Evolutionary conservation across 306 rosid genomes (phyloP).

Genomic region (Quercus variabilis): DNA sequence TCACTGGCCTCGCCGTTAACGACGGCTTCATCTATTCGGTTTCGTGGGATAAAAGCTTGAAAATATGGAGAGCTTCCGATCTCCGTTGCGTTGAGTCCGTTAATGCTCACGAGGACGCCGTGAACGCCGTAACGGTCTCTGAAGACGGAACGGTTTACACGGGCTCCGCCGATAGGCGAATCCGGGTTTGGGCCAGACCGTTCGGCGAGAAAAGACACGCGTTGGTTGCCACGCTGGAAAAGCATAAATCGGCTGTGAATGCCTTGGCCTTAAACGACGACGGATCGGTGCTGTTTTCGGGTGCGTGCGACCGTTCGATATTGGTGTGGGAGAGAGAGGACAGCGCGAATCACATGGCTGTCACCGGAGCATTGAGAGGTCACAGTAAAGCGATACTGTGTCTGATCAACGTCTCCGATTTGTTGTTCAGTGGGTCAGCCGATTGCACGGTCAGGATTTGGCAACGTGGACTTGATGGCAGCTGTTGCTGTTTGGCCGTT

Average conservation of each 20-base stretch:
- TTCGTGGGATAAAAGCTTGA: slow-evolving; percentile 83
- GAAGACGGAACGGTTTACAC: slow-evolving; percentile 74
- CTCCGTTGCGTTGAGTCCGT: slow-evolving; percentile 72
- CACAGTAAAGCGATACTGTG: slow-evolving; percentile 71
- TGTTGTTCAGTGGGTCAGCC: slow-evolving; percentile 77
- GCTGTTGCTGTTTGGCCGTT: slow-evolving; percentile 53
- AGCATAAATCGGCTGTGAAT: slow-evolving; percentile 79
- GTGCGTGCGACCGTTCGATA: slow-evolving; percentile 87
- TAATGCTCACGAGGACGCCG: slow-evolving; percentile 82
- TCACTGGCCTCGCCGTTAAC: slow-evolving; percentile 56
- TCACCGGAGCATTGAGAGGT: slow-evolving; percentile 83
- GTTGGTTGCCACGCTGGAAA: slow-evolving; percentile 69
- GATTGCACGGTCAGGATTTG: slow-evolving; percentile 92
- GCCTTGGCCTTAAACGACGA: slow-evolving; percentile 77
- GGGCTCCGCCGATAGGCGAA: slow-evolving; percentile 67
- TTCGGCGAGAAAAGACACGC: slow-evolving; percentile 48
- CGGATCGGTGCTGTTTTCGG: slow-evolving; percentile 78
- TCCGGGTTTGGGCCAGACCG: slow-evolving; percentile 72
- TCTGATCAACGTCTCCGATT: slow-evolving; percentile 53
- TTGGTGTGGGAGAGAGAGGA: slow-evolving; percentile 92
- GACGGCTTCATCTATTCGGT: slow-evolving; percentile 69
- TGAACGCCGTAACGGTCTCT: slow-evolving; percentile 76
- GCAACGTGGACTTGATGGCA: slow-evolving; percentile 52
- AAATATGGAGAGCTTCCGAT: slow-evolving; percentile 68
- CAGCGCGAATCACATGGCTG: slow-evolving; percentile 79